Evolutionary conservation across 345 rosid species (phyloP).

Genomic region (Eucalyptus marginata): DNA sequence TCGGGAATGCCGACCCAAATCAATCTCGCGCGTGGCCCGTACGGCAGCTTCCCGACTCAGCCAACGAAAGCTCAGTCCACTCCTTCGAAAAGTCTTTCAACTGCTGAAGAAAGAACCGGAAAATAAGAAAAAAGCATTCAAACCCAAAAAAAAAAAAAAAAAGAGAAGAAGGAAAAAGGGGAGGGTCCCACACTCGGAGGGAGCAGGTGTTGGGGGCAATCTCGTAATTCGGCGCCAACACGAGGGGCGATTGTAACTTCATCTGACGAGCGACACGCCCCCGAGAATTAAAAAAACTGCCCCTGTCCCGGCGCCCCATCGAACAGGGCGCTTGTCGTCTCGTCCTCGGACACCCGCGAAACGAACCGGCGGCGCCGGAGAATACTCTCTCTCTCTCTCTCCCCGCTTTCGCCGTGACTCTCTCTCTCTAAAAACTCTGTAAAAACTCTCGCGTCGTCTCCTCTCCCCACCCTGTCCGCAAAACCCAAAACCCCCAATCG

Average conservation of each 20-base stretch:
- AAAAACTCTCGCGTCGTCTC: not conserved
- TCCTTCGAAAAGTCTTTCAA: not conserved
- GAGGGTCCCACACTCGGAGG: not conserved
- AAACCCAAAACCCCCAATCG: not conserved
- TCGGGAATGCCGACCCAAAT: not conserved
- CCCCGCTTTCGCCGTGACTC: not conserved
- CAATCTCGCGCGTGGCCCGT: not conserved
- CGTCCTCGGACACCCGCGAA: not conserved
- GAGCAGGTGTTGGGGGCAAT: not conserved
- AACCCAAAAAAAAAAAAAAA: too few species aligned
- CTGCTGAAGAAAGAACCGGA: not conserved
- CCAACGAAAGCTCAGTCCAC: not conserved
- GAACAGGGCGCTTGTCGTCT: not conserved
- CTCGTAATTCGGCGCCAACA: not conserved
- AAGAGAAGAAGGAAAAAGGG: not conserved
- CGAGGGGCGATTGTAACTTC: not conserved
- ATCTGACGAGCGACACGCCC: not conserved
- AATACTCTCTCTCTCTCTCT: not conserved
- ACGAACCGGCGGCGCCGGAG: not conserved
- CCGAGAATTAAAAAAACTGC: not conserved
- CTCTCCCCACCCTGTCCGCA: not conserved
- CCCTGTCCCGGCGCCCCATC: not conserved
- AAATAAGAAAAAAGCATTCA: not conserved
- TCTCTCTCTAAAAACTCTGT: not conserved
- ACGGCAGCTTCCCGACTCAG: not conserved